A percentile compares a stretch with the other conserved stretches of the same genome.
Conservation (phyloP, 2,329 filamentous ascomycete genomes). For the Thelonectria discophora region DNA sequence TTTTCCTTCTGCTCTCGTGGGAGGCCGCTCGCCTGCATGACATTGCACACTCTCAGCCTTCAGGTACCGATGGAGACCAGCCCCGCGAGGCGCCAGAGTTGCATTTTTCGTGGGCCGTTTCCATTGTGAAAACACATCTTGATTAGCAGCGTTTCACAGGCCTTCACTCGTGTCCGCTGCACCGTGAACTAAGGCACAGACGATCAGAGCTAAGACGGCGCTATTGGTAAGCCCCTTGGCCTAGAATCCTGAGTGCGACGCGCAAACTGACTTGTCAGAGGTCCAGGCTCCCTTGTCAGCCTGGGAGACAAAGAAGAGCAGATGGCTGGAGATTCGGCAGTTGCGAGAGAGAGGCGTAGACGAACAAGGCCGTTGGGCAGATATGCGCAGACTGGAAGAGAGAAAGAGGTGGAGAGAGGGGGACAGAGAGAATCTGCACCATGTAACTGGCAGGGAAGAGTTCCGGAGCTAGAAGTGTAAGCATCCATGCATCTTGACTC, state of each 20-base stretch:
- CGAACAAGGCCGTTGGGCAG: not conserved
- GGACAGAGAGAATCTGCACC: not conserved
- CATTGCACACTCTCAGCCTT: not conserved
- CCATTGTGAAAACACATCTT: not conserved
- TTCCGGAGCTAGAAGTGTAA: not conserved
- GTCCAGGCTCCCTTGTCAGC: not conserved
- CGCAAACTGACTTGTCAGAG: no score
- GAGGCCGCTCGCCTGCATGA: conserved; percentile 8
- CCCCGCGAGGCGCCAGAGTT: not conserved
- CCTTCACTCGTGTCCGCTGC: no score
- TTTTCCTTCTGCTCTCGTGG: not conserved
- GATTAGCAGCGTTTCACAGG: not conserved
- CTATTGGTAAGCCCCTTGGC: not conserved
- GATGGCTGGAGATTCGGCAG: no score
- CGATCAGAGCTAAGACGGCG: not conserved
- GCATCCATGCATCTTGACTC: not conserved
- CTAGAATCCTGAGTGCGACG: not conserved
- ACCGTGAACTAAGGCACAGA: not conserved
- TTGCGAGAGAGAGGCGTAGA: no score
- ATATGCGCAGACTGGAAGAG: not conserved
- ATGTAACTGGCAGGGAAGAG: not conserved
- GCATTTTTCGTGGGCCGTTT: not conserved
- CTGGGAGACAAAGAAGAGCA: not conserved
- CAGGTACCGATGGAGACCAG: not conserved
- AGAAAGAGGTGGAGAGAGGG: not conserved